Evolutionary conservation across 1,284 basidiomycete species (phyloP), one percentile per base, ranked within the genome.

Genomic region (Ustilago crameri): DNA sequence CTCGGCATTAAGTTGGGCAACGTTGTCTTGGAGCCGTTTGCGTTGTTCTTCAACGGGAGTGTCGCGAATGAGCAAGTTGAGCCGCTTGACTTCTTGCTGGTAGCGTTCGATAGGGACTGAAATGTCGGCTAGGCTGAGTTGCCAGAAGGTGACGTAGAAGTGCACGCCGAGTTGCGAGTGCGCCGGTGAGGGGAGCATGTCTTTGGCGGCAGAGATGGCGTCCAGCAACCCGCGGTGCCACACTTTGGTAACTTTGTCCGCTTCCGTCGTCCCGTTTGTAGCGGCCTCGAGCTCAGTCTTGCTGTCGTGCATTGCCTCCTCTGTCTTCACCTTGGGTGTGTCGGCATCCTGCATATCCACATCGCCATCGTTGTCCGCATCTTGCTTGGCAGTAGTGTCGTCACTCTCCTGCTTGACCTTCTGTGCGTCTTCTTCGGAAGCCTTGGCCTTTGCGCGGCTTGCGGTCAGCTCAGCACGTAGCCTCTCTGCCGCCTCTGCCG

Each of bases 1-100:
- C 82, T 93, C 92, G 64, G 85, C 73, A 20, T 73, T 69, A 47
- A 84, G 81, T 53, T 80, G 74, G 17, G 43, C 49, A n/a, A 76
- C 62, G 34, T 69, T 80, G 27, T 82, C 76, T 26, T 78, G 74
- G 17, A 83, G 53, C 3, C 76, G 76, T 37, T 64, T 75, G 15
- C 75, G 75, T 44, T 79, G 75, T 2, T 74, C 71, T 32, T 78
- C 67, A n/a, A 65, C 51, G 1, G 58, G 44, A 1, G 73, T 62
- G 7, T 77, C 75, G 22, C 73, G 74, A n/a, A 78, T 48, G 38
- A 78, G 59, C 45, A 61, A 51, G 18, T 74, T 70, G 32, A 79
- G 49, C 23, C 75, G 69, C 32, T 73, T 66, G 20, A 65, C 74
- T 51, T 83, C 81, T 37, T 80, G 76, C 48, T 79, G 71, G 55